Conservation (phyloP, 345 rosid species). For the Excoecaria cochinchinensis region DNA sequence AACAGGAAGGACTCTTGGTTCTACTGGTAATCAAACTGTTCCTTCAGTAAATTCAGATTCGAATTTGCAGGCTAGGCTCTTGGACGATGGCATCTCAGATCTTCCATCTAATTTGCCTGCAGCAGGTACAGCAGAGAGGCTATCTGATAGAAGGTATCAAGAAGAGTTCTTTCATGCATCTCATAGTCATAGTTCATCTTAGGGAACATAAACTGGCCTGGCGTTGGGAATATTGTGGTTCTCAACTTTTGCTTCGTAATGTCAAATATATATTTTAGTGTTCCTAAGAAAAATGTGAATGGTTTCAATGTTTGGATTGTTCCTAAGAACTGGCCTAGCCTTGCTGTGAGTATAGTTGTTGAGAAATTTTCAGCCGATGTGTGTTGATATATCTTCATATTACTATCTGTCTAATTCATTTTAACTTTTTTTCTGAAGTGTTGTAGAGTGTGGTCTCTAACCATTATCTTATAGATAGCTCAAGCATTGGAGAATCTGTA, state of each 20-base stretch:
- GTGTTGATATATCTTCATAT: background rate
- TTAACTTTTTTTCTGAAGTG: background rate
- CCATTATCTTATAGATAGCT: background rate
- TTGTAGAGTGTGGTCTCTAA: background rate
- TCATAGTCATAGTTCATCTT: background rate
- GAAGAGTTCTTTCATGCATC: constrained; percentile 17
- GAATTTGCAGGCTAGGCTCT: constrained; percentile 74
- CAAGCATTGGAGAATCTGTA: constrained; percentile 4
- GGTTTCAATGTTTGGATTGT: background rate
- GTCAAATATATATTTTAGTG: background rate
- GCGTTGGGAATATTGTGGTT: background rate
- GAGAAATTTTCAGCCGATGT: background rate
- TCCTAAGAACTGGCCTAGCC: background rate
- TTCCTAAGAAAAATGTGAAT: background rate
- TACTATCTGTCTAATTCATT: background rate
- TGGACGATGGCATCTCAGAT: constrained; percentile 54
- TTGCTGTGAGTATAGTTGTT: background rate
- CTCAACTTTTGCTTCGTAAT: background rate
- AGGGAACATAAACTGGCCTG: constrained; percentile 1
- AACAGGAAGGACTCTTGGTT: constrained; percentile 66
- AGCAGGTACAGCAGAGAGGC: constrained; percentile 34
- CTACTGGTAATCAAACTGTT: constrained; percentile 41
- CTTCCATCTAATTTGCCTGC: constrained; percentile 38
- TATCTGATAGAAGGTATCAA: constrained; percentile 52
- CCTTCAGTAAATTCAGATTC: constrained; percentile 54